A percentile compares a stretch with the other conserved stretches of the same genome.
phyloP scores from a whole-genome alignment of 257 asterid species.

The Plantago major region DNA sequence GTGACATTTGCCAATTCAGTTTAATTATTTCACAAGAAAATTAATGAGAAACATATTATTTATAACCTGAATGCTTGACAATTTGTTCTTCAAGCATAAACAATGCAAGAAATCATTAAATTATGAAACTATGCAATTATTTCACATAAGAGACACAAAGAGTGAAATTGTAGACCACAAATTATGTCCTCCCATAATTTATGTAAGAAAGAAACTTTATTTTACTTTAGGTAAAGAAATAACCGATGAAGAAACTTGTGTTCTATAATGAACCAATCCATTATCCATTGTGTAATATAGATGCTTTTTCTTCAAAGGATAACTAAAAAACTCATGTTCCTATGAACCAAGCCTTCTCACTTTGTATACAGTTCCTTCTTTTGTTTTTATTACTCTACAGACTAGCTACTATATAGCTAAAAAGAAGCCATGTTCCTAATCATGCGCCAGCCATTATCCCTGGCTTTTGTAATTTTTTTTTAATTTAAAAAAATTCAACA shows the following conservation, averaged over 20 bases:
- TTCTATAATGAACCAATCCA: too few relatives aligned
- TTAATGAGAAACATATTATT: not conserved
- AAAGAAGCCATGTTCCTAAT: slow-evolving; percentile 4
- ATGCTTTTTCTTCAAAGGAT: slow-evolving; percentile 23
- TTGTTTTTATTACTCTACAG: not conserved
- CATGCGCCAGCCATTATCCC: too few relatives aligned
- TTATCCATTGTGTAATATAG: not conserved
- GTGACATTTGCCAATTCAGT: slow-evolving; percentile 24
- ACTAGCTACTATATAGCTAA: too few relatives aligned
- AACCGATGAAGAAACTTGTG: too few relatives aligned
- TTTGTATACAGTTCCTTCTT: too few relatives aligned
- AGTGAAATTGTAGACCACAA: too few relatives aligned
- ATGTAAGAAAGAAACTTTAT: too few relatives aligned
- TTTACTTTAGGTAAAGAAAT: too few relatives aligned
- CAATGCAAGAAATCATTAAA: not conserved
- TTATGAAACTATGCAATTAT: too few relatives aligned
- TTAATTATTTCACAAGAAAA: slow-evolving; percentile 16
- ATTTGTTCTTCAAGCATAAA: slow-evolving; percentile 9
- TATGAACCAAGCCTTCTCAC: not conserved
- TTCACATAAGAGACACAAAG: too few relatives aligned
- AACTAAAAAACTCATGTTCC: slow-evolving; percentile 16
- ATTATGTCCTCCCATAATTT: too few relatives aligned
- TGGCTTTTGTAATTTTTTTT: too few relatives aligned
- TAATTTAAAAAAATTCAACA: not conserved
- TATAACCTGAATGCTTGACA: not conserved